Conservation (phyloP, 805 yeast genomes). For the Candida sanyiensis region DNA sequence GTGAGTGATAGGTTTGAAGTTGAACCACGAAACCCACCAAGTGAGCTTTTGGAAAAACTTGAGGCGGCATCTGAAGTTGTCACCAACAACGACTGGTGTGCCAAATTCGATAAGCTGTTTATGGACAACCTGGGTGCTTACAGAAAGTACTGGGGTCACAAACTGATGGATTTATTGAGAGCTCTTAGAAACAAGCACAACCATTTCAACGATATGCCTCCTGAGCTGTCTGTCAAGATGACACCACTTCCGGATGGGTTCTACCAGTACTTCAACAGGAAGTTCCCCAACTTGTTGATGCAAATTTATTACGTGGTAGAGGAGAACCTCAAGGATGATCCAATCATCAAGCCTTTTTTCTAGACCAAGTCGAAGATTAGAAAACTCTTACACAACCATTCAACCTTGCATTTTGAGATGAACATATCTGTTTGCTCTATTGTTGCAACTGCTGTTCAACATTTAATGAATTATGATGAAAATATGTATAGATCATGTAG, state of each 20-base stretch:
- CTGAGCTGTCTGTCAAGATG: slow-evolving; percentile 54
- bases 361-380: slow-evolving; percentile 3
- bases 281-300: slow-evolving; percentile 78
- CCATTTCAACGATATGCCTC: slow-evolving; percentile 87
- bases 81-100: slow-evolving; percentile 72
- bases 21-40: slow-evolving; percentile 76
- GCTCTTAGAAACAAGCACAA: slow-evolving; percentile 92
- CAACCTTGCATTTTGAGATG: neutral
- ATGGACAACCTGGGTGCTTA: slow-evolving; percentile 84
- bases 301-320: slow-evolving; percentile 61
- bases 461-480: slow-evolving; percentile 1
- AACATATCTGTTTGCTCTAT: too few relatives aligned
- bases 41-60: slow-evolving; percentile 47
- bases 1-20: slow-evolving; percentile 90
- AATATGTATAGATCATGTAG: too few relatives aligned
- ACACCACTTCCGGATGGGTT: slow-evolving; percentile 83
- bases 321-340: slow-evolving; percentile 57
- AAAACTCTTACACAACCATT: neutral
- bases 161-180: slow-evolving; percentile 77
- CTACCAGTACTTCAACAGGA: slow-evolving; percentile 62
- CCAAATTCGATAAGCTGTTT: slow-evolving; percentile 62
- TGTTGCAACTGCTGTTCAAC: neutral
- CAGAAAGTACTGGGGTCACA: slow-evolving; percentile 76
- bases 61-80: slow-evolving; percentile 48
- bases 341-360: slow-evolving; percentile 44